phyloP scores from a whole-genome alignment of 257 asterid species.

The Solanum pinnatisectum region DNA sequence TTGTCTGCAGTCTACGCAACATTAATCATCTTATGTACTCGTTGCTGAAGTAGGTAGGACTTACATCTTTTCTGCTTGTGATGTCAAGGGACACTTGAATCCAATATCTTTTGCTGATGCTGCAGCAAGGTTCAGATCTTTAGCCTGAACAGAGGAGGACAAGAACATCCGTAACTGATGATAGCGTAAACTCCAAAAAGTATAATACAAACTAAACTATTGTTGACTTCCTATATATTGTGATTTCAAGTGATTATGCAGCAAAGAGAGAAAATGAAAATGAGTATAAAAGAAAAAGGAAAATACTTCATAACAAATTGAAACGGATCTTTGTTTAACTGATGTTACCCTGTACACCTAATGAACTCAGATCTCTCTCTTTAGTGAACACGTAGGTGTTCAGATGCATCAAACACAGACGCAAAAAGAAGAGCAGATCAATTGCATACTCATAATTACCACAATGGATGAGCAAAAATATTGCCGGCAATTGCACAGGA shows the following conservation, averaged over 20 bases:
- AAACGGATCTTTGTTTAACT: background rate
- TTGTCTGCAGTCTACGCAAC: background rate
- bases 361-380: background rate
- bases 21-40: background rate
- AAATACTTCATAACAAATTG: background rate
- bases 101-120: constrained; percentile 60
- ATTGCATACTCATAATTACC: background rate
- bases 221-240: background rate
- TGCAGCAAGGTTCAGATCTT: constrained; percentile 73
- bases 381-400: background rate
- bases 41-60: constrained; percentile 5
- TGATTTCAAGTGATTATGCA: background rate
- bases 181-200: background rate
- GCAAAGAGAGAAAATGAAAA: background rate
- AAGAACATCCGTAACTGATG: background rate
- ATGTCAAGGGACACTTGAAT: constrained; percentile 44
- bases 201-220: background rate
- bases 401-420: background rate
- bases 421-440: background rate
- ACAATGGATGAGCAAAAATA: background rate
- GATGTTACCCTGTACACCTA: background rate
- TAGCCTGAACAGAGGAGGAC: constrained; percentile 43
- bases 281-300: background rate
- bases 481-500: background rate
- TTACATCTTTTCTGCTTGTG: constrained; percentile 63